Evolutionary conservation across 768 basidiomycete genomes (phyloP).

Genomic region (Collybia sordida): DNA sequence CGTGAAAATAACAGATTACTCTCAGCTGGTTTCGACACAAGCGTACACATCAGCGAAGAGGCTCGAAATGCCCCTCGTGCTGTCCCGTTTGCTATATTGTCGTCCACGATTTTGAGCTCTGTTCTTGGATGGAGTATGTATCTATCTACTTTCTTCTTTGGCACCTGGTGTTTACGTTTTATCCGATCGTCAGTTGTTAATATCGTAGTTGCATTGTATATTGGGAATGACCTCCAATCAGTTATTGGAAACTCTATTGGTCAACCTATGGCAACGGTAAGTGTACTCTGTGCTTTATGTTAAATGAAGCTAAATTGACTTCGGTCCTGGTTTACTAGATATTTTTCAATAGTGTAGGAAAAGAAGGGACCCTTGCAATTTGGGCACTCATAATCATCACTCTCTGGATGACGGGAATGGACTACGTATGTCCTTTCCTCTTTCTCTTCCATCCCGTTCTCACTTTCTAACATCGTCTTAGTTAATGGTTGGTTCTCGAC

Average conservation of each 20-base stretch:
- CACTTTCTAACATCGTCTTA: neutral
- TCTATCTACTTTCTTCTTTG: neutral
- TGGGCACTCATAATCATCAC: conserved; percentile 35
- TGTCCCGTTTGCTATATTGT: conserved; percentile 68
- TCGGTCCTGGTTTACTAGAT: conserved; percentile 25
- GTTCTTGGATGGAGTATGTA: conserved; percentile 58
- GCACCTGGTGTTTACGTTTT: neutral
- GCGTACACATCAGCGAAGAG: conserved; percentile 71
- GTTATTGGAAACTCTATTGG: conserved; percentile 41
- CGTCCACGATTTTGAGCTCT: conserved; percentile 53
- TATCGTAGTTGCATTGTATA: conserved; percentile 61
- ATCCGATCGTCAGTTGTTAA: conserved; percentile 43
- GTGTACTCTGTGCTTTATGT: conserved; percentile 6
- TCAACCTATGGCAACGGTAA: conserved; percentile 58
- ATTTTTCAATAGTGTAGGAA: conserved; percentile 48
- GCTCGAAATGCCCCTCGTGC: conserved; percentile 66
- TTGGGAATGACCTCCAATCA: conserved; percentile 48
- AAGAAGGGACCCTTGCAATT: conserved; percentile 32
- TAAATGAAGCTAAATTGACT: conserved; percentile 12
- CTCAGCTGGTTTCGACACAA: conserved; percentile 48
- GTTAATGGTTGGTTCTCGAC: conserved; percentile 29
- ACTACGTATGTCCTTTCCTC: too few relatives aligned
- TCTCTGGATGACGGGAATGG: too few relatives aligned
- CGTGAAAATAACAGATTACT: conserved; percentile 13
- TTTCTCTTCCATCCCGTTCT: too few relatives aligned